phyloP scores from a whole-genome alignment of 805 yeast genomes.

The Candida stauntonica region DNA sequence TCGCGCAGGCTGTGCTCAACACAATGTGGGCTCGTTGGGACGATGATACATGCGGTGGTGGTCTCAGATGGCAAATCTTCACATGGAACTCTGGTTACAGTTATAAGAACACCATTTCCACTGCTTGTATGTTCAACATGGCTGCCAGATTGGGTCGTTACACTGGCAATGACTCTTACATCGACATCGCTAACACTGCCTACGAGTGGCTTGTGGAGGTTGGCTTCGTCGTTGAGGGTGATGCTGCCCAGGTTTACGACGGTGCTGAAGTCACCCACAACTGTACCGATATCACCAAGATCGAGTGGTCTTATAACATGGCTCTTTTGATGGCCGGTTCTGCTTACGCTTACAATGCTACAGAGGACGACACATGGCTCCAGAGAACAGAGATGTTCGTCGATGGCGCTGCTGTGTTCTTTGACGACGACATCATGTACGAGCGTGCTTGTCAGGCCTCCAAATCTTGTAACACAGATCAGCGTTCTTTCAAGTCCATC shows the following conservation, averaged over 20 bases:
- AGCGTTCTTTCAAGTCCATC: slow-evolving; percentile 67
- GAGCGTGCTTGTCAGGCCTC: slow-evolving; percentile 58
- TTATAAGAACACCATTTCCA: slow-evolving; percentile 60
- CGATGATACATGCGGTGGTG: slow-evolving; percentile 50
- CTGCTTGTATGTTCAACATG: slow-evolving; percentile 58
- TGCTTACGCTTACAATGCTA: slow-evolving; percentile 63
- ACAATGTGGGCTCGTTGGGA: slow-evolving; percentile 67
- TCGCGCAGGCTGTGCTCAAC: slow-evolving; percentile 59
- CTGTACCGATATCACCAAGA: slow-evolving; percentile 44
- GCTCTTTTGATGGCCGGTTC: slow-evolving; percentile 63
- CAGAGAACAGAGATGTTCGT: slow-evolving; percentile 42
- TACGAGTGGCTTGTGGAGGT: slow-evolving; percentile 57
- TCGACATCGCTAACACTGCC: slow-evolving; percentile 49
- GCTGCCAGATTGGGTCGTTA: slow-evolving; percentile 63
- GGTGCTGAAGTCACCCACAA: slow-evolving; percentile 51
- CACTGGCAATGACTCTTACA: slow-evolving; percentile 50
- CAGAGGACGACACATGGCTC: slow-evolving; percentile 49
- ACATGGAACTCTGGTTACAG: slow-evolving; percentile 67
- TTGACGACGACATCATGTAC: slow-evolving; percentile 49
- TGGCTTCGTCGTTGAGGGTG: slow-evolving; percentile 36
- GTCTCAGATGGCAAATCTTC: slow-evolving; percentile 70
- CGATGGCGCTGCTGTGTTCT: slow-evolving; percentile 43
- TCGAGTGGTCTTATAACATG: slow-evolving; percentile 68
- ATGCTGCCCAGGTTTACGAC: slow-evolving; percentile 43
- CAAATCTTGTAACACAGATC: slow-evolving; percentile 66